phyloP scores from a whole-genome alignment of 2,329 filamentous ascomycete genomes.

The Stemphylium beticola region DNA sequence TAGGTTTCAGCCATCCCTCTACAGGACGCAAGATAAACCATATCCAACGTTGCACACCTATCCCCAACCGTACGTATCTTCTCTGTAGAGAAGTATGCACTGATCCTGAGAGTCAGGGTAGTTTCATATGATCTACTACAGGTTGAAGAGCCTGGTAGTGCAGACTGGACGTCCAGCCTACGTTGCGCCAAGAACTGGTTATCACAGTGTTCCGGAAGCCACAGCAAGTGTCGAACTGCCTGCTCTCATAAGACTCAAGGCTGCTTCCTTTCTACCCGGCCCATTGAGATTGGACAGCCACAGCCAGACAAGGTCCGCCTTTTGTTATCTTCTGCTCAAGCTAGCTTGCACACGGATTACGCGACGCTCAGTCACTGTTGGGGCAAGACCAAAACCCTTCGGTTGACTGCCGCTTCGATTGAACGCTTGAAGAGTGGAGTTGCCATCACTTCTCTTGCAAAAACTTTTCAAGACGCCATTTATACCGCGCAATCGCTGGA shows the following conservation, averaged over 20 bases:
- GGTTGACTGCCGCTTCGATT: not conserved
- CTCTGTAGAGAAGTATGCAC: too few species aligned
- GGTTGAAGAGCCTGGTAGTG: not conserved
- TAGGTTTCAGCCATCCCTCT: too few species aligned
- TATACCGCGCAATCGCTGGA: not conserved
- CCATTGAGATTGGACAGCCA: not conserved
- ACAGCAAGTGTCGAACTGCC: not conserved
- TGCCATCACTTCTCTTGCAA: not conserved
- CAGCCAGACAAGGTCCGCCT: not conserved
- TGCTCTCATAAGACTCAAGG: not conserved
- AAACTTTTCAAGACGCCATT: not conserved
- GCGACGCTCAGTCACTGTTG: constrained; percentile 5
- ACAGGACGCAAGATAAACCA: too few species aligned
- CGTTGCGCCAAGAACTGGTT: not conserved
- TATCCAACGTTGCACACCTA: too few species aligned
- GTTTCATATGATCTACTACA: too few species aligned
- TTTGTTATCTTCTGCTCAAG: not conserved
- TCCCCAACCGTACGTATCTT: too few species aligned
- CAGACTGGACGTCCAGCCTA: not conserved
- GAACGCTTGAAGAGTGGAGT: not conserved
- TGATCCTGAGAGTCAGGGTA: too few species aligned
- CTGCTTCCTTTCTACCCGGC: not conserved
- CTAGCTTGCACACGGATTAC: not conserved
- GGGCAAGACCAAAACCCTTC: not conserved
- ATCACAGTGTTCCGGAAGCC: not conserved